Conservation (phyloP, 2,329 filamentous ascomycete genomes). For the Colletotrichum spaethianum region DNA sequence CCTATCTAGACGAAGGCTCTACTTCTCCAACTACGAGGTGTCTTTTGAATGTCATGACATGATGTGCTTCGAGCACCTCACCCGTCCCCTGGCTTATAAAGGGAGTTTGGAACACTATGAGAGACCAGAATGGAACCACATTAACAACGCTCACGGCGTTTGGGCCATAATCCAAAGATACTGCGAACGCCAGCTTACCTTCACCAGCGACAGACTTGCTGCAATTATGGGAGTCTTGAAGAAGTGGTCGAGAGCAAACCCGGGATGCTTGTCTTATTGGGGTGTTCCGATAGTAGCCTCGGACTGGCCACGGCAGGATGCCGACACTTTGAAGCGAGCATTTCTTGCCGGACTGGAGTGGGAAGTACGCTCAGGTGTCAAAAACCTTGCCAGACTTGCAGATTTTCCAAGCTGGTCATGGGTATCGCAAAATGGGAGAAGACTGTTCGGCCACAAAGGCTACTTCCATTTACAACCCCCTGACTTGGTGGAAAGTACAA, state of each 20-base stretch:
- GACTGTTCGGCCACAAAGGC: not conserved
- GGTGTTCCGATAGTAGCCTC: conserved; percentile 20
- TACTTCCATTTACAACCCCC: conserved; percentile 10
- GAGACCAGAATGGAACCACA: conserved; percentile 15
- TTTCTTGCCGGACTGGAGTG: conserved; percentile 14
- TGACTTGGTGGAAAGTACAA: not conserved
- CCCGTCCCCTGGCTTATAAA: not conserved
- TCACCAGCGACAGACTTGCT: conserved; percentile 7
- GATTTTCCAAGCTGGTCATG: conserved; percentile 19
- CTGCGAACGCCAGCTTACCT: conserved; percentile 3
- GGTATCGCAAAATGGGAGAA: conserved; percentile 4
- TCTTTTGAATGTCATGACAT: conserved; percentile 58
- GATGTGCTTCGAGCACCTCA: conserved; percentile 52
- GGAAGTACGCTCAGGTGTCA: not conserved
- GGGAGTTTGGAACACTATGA: conserved; percentile 19
- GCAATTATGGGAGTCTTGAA: conserved; percentile 11
- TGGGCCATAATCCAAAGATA: conserved; percentile 14
- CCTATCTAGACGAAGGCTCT: conserved; percentile 53
- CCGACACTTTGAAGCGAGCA: not conserved
- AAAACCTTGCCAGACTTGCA: not conserved
- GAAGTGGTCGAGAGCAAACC: conserved; percentile 4
- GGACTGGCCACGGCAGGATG: not conserved
- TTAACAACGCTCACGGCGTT: conserved; percentile 13
- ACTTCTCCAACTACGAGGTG: conserved; percentile 57
- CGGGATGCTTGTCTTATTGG: conserved; percentile 12